A percentile compares a stretch with the other conserved stretches of the same genome.
phyloP scores from a whole-genome alignment of 75 land plant species.

The Picea sitchensis region DNA sequence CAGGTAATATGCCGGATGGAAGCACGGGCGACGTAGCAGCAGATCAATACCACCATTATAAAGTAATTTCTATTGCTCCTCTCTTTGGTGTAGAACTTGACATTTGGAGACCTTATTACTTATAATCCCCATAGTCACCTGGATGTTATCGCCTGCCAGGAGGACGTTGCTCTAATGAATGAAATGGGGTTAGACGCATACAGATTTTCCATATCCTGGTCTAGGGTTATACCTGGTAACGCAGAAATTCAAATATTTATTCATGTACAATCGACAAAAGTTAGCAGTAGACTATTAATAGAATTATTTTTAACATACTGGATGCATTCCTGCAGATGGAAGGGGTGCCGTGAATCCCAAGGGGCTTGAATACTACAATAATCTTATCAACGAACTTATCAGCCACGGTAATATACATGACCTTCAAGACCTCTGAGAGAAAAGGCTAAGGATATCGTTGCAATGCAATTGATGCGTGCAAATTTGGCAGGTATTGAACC shows the following conservation, averaged over 20 bases:
- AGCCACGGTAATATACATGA: slow-evolving; percentile 15
- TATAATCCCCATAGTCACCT: no score
- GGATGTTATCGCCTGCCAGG: slow-evolving; percentile 18
- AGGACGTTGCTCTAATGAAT: slow-evolving; percentile 32
- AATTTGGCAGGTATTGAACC: slow-evolving; percentile 56
- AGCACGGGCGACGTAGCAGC: slow-evolving; percentile 49
- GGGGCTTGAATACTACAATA: slow-evolving; percentile 42
- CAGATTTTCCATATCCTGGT: slow-evolving; percentile 48
- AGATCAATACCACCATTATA: slow-evolving; percentile 79
- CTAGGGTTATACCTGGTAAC: slow-evolving; percentile 40
- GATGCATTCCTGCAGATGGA: slow-evolving; percentile 20
- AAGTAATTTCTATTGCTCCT: slow-evolving; percentile 28
- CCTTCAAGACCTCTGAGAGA: no score
- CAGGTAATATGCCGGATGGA: slow-evolving; percentile 29
- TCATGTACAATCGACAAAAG: neutral
- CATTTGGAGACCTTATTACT: no score
- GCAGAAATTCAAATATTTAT: neutral
- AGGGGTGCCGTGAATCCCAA: slow-evolving; percentile 32
- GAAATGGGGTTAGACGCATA: slow-evolving; percentile 42
- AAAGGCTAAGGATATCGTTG: no score
- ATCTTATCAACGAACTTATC: slow-evolving; percentile 31
- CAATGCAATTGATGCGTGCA: neutral
- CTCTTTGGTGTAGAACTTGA: neutral
- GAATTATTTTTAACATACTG: neutral
- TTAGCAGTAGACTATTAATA: neutral